A percentile compares a stretch with the other conserved stretches of the same genome.
phyloP scores from a whole-genome alignment of 1,284 basidiomycete genomes.

The Fomes fomentarius region DNA sequence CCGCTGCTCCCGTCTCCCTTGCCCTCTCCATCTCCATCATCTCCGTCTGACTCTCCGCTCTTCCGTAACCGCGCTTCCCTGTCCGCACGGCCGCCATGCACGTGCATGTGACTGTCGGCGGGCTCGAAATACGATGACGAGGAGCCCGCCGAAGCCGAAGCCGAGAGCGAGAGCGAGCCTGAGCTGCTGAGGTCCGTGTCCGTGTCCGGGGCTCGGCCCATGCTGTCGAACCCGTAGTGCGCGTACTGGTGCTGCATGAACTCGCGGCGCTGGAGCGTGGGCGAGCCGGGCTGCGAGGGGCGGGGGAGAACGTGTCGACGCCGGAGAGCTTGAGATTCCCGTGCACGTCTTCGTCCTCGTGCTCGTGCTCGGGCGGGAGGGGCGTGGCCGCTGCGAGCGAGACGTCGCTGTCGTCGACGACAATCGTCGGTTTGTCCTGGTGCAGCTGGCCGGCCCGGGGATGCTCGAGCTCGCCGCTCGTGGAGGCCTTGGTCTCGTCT shows the following conservation, averaged over 20 bases:
- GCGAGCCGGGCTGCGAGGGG: slow-evolving; percentile 67
- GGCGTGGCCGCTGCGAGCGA: slow-evolving; percentile 17
- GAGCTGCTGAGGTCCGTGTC: too few relatives aligned
- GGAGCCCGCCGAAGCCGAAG: background rate
- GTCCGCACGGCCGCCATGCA: background rate
- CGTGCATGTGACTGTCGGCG: too few relatives aligned
- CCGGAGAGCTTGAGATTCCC: slow-evolving; percentile 62
- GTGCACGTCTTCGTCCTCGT: slow-evolving; percentile 50
- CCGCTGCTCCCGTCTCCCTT: slow-evolving; percentile 4
- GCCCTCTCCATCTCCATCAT: background rate
- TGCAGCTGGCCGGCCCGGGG: slow-evolving; percentile 6
- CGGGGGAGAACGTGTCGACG: slow-evolving; percentile 72
- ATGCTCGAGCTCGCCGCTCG: slow-evolving; percentile 46
- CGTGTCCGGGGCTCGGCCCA: background rate
- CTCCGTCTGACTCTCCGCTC: slow-evolving; percentile 9
- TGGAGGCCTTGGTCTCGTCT: slow-evolving; percentile 70
- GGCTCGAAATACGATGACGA: too few relatives aligned
- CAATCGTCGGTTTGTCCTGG: slow-evolving; percentile 27
- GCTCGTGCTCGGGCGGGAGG: slow-evolving; percentile 33
- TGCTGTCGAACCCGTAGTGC: slow-evolving; percentile 13
- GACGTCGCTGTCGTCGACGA: slow-evolving; percentile 17
- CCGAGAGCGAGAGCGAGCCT: too few relatives aligned
- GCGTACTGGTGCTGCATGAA: slow-evolving; percentile 24
- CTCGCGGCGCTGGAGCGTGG: slow-evolving; percentile 46
- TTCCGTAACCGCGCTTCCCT: background rate